Conservation (phyloP, 768 basidiomycete genomes). For the Dentipellis fragilis region DNA sequence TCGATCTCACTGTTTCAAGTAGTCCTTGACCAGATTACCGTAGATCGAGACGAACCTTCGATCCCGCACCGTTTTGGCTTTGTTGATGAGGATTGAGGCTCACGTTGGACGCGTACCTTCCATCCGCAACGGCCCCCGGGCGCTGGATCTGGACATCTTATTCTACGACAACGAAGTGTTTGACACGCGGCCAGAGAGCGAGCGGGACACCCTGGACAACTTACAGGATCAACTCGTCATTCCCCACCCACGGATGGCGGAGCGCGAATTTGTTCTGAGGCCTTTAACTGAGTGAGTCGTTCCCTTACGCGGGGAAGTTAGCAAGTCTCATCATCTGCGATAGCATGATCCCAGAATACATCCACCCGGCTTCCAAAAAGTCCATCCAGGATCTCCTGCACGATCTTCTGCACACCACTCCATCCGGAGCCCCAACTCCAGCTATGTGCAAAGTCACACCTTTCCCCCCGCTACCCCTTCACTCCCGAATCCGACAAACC, state of each 20-base stretch:
- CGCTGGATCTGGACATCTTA: slow-evolving; percentile 83
- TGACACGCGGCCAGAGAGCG: slow-evolving; percentile 40
- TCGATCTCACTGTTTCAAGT: background rate
- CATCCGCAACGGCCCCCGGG: slow-evolving; percentile 77
- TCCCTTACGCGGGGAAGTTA: background rate
- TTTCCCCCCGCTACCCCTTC: slow-evolving; percentile 50
- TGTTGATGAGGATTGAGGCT: slow-evolving; percentile 66
- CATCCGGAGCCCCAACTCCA: slow-evolving; percentile 19
- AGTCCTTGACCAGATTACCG: background rate
- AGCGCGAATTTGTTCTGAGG: slow-evolving; percentile 87
- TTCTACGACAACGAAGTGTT: slow-evolving; percentile 56
- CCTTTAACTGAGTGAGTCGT: slow-evolving; percentile 76
- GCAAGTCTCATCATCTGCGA: background rate
- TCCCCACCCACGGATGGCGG: slow-evolving; percentile 73
- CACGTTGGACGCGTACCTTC: slow-evolving; percentile 72
- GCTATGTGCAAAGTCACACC: slow-evolving; percentile 69
- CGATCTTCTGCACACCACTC: slow-evolving; percentile 24
- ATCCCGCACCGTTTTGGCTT: slow-evolving; percentile 45
- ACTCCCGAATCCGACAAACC: slow-evolving; percentile 7
- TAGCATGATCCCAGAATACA: slow-evolving; percentile 72
- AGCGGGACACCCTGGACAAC: slow-evolving; percentile 36
- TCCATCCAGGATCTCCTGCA: slow-evolving; percentile 37
- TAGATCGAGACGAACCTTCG: slow-evolving; percentile 70
- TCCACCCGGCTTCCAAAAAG: slow-evolving; percentile 50
- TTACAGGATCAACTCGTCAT: slow-evolving; percentile 63